phyloP scores from a whole-genome alignment of 2,329 filamentous ascomycete species.

The Akanthomyces lecanii region DNA sequence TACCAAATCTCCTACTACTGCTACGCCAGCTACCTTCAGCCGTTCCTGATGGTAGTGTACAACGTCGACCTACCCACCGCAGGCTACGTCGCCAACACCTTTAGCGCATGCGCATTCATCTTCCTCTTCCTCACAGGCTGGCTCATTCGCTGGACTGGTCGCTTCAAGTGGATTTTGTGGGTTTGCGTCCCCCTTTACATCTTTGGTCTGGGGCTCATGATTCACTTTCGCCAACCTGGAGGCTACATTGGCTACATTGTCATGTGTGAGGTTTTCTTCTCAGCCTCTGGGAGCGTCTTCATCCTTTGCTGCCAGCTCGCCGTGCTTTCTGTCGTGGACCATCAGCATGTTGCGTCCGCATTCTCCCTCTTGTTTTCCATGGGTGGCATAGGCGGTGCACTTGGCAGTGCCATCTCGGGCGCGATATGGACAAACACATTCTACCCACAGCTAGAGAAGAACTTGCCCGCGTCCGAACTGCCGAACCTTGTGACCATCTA shows the following conservation, averaged over 20 bases:
- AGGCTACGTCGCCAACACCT: conserved; percentile 46
- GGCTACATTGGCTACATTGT: conserved; percentile 32
- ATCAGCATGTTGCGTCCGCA: conserved; percentile 24
- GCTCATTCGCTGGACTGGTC: conserved; percentile 40
- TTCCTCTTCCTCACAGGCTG: conserved; percentile 45
- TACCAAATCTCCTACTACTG: conserved; percentile 48
- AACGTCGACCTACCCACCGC: conserved; percentile 39
- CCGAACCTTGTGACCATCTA: conserved; percentile 46
- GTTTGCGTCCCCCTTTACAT: conserved; percentile 31
- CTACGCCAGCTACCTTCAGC: conserved; percentile 53
- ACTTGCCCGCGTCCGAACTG: conserved; percentile 40
- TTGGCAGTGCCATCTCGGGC: conserved; percentile 22
- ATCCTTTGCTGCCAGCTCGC: conserved; percentile 28
- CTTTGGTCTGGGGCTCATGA: conserved; percentile 38
- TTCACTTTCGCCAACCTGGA: conserved; percentile 37
- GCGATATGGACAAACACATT: conserved; percentile 25
- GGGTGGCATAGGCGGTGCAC: conserved; percentile 20
- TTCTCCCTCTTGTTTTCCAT: conserved; percentile 21
- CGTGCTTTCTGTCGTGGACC: conserved; percentile 24
- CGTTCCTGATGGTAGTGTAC: conserved; percentile 51
- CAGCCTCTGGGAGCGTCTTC: conserved; percentile 28
- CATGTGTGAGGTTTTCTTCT: conserved; percentile 42
- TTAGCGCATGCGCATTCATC: conserved; percentile 47
- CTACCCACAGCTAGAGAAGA: conserved; percentile 39
- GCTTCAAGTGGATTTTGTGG: conserved; percentile 43